phyloP scores from a whole-genome alignment of 495 filamentous ascomycete species.

The Podospora tetraspora region DNA sequence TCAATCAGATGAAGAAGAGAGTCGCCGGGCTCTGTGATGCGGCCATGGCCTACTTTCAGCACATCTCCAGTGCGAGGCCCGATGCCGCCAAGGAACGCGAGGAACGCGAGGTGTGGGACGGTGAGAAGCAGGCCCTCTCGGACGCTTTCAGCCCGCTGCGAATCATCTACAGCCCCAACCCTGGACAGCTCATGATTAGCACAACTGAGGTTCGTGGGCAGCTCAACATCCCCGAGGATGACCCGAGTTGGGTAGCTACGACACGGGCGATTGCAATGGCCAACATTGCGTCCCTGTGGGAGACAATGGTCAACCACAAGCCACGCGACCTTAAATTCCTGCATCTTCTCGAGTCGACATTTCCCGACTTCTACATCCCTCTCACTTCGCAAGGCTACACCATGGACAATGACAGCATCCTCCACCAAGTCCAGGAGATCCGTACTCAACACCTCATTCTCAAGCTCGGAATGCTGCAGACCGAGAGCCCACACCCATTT shows the following conservation, averaged over 20 bases:
- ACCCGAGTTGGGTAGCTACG: not conserved
- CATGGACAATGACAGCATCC: constrained; percentile 6
- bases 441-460: constrained; percentile 24
- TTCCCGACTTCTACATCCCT: constrained; percentile 15
- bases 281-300: not conserved
- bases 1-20: not conserved
- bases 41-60: not conserved
- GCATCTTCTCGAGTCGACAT: constrained; percentile 10
- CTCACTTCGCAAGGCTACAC: not conserved
- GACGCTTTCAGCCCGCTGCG: not conserved
- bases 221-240: not conserved
- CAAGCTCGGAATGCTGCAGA: constrained; percentile 9
- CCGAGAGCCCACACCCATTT: not conserved
- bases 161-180: not conserved
- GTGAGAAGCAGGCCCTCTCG: not conserved
- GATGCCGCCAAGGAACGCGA: not conserved
- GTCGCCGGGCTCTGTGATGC: not conserved
- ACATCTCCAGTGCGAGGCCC: not conserved
- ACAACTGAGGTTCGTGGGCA: not conserved
- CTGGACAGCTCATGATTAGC: not conserved
- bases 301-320: not conserved
- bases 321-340: not conserved
- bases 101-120: not conserved
- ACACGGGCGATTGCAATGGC: not conserved
- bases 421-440: constrained; percentile 18